phyloP scores from a whole-genome alignment of 352 stramenopile genomes.

The Lagenidium sp. region DNA sequence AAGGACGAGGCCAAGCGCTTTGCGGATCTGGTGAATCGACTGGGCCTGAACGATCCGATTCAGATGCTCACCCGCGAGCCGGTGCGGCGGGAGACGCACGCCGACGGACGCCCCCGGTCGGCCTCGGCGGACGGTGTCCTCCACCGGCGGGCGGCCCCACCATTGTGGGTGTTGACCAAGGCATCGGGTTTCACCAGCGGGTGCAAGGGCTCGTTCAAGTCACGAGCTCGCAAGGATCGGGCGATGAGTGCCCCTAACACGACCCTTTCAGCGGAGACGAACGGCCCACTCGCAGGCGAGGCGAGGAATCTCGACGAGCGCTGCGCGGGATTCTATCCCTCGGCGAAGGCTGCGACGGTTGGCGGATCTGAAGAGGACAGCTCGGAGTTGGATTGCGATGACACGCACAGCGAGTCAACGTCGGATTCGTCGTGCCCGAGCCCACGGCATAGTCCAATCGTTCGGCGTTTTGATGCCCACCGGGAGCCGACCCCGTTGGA shows the following conservation, averaged over 20 bases:
- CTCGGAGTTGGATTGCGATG: conserved; percentile 52
- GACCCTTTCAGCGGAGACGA: not conserved
- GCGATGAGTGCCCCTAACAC: conserved; percentile 17
- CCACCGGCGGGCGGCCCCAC: conserved; percentile 9
- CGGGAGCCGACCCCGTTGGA: conserved; percentile 9
- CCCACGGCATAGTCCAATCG: conserved; percentile 32
- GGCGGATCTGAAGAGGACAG: conserved; percentile 32
- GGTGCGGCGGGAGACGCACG: not conserved
- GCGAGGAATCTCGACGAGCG: no score
- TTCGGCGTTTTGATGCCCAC: conserved; percentile 20
- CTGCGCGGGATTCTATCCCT: not conserved
- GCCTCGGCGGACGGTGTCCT: conserved; percentile 23
- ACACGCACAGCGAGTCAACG: conserved; percentile 68
- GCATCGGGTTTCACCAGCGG: conserved; percentile 4
- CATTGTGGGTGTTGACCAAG: conserved; percentile 12
- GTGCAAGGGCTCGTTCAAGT: conserved; percentile 1
- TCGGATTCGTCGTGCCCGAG: conserved; percentile 66
- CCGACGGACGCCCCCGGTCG: conserved; percentile 11
- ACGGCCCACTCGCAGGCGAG: no score
- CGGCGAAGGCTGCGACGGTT: not conserved
- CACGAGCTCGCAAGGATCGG: conserved; percentile 10
- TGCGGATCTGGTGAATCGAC: conserved; percentile 14
- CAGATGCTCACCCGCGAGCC: conserved; percentile 6
- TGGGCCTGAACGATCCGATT: conserved; percentile 16
- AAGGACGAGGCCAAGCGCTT: conserved; percentile 13